These are phyloP conservation scores for Microdochium paspali DNA, from an alignment of 2,329 filamentous ascomycete species.

Conservation along the genomic window DNA sequence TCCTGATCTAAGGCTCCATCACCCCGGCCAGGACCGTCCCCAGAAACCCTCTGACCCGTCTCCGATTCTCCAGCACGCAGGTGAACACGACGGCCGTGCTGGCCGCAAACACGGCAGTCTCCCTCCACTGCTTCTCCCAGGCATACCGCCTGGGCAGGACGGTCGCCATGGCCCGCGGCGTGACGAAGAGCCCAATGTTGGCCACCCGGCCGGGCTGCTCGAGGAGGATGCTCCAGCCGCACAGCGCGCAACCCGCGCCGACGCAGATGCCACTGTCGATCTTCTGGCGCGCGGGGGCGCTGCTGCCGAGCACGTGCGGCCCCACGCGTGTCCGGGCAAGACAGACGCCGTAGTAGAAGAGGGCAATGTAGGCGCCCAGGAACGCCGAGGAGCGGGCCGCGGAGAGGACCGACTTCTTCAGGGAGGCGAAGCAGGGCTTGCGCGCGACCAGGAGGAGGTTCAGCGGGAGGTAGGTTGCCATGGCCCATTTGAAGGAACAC, in stretches of 20 bases:
- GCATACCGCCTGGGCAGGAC: constrained; percentile 63
- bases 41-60: constrained; percentile 57
- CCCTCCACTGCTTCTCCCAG: constrained; percentile 53
- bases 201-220: constrained; percentile 57
- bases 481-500: constrained; percentile 63
- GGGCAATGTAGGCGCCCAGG: constrained; percentile 63
- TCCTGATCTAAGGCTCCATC: constrained; percentile 20
- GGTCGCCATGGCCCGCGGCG: constrained; percentile 67
- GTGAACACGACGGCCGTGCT: constrained; percentile 65
- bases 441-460: constrained; percentile 56
- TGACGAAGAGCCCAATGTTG: constrained; percentile 73
- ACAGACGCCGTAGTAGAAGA: constrained; percentile 83
- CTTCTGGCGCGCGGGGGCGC: constrained; percentile 33
- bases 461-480: constrained; percentile 68
- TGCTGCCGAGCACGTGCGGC: constrained; percentile 53
- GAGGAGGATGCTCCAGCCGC: constrained; percentile 73
- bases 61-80: constrained; percentile 51
- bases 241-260: constrained; percentile 60
- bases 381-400: constrained; percentile 67
- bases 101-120: constrained; percentile 55
- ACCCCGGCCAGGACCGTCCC: constrained; percentile 49
- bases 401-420: constrained; percentile 42
- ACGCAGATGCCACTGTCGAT: constrained; percentile 61
- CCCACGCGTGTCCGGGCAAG: constrained; percentile 66
- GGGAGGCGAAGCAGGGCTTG: constrained; percentile 33